Percentiles rank a stretch among this genome's conserved stretches.
These are phyloP conservation scores for Podila horticola DNA, from an alignment of 192 early-diverging fungal genomes.

Conservation along the genomic window DNA sequence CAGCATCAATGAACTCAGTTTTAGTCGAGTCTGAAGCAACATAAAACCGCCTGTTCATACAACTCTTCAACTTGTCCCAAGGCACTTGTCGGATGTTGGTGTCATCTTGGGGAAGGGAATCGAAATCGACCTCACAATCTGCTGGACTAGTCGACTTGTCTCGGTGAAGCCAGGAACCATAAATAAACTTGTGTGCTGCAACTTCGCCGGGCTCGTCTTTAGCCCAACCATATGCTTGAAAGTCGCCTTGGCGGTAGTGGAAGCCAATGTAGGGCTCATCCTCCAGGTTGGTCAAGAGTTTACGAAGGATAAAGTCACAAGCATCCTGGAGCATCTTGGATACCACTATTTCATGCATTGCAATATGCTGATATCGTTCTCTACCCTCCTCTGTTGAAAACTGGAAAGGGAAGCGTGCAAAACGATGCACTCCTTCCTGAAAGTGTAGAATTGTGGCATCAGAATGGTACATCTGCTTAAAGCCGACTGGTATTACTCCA, in stretches of 20 bases:
- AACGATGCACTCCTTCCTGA: constrained; percentile 11
- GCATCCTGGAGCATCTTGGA: constrained; percentile 5
- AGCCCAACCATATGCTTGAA: neutral
- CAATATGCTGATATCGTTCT: constrained; percentile 6
- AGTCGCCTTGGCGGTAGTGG: constrained; percentile 9
- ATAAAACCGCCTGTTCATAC: constrained; percentile 5
- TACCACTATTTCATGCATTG: neutral
- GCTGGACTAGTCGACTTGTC: neutral
- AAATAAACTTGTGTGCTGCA: constrained; percentile 2
- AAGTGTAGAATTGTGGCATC: constrained; percentile 12
- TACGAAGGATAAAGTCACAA: neutral
- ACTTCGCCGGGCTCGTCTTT: neutral
- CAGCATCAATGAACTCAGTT: neutral
- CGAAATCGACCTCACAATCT: constrained; percentile 4
- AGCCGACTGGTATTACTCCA: neutral
- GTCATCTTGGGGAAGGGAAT: neutral
- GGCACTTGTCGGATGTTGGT: constrained; percentile 7
- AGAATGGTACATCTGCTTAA: constrained; percentile 9
- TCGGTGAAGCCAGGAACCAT: neutral
- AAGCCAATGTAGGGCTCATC: constrained; percentile 5
- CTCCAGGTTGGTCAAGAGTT: constrained; percentile 4
- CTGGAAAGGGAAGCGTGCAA: neutral
- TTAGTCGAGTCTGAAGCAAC: constrained; percentile 4
- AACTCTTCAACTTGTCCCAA: constrained; percentile 10
- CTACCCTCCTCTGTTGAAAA: constrained; percentile 1